Conservation (phyloP, 768 basidiomycete genomes). For the Hygrophorus pudorinus region DNA sequence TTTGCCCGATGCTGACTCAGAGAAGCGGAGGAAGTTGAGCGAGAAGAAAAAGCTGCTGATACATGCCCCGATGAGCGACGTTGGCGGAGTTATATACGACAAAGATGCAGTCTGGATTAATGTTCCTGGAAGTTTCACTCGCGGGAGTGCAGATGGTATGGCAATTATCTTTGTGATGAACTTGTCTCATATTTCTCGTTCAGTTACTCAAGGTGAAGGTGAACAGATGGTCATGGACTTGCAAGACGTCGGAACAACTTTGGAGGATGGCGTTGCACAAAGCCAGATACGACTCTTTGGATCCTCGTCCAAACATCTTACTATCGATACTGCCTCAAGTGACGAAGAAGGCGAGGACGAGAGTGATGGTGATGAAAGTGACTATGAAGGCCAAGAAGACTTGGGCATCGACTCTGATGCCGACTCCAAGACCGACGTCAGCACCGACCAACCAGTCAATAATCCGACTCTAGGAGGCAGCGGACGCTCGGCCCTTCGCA, state of each 20-base stretch:
- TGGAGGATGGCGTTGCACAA: constrained; percentile 73
- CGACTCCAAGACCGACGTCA: constrained; percentile 11
- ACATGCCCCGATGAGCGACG: constrained; percentile 98
- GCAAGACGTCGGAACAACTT: constrained; percentile 74
- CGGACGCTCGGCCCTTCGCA: constrained; percentile 43
- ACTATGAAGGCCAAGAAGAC: constrained; percentile 19
- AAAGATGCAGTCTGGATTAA: constrained; percentile 99
- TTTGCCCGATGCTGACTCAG: constrained; percentile 80
- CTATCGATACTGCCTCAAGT: constrained; percentile 29
- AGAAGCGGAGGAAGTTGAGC: constrained; percentile 85
- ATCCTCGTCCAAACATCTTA: constrained; percentile 65
- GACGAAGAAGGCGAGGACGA: constrained; percentile 22
- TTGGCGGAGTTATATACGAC: constrained; percentile 94
- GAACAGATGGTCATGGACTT: constrained; percentile 97
- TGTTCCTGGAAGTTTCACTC: constrained; percentile 89
- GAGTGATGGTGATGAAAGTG: constrained; percentile 17
- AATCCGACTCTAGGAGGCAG: constrained; percentile 22
- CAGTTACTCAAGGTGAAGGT: constrained; percentile 83
- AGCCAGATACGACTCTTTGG: constrained; percentile 81
- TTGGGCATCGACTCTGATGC: constrained; percentile 11
- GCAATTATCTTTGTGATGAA: neutral
- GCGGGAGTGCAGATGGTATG: constrained; percentile 56
- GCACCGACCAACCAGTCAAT: constrained; percentile 5
- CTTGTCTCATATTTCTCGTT: neutral
- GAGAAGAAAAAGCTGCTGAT: constrained; percentile 90